These are phyloP conservation scores for Oidium heveae DNA, from an alignment of 2,329 filamentous ascomycete species.

Conservation along the genomic window DNA sequence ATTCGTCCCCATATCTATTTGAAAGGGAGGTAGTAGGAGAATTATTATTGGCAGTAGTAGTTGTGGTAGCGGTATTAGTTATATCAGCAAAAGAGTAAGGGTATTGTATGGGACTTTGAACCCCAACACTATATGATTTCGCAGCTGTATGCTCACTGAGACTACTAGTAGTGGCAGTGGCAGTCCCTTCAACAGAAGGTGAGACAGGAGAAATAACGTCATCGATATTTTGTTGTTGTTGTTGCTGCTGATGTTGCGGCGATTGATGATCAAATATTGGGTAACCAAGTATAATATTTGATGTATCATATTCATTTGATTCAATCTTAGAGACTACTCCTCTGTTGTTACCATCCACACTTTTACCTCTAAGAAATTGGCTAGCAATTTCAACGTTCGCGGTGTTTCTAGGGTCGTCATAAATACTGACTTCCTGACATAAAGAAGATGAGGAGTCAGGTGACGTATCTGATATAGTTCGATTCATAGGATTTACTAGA, in stretches of 20 bases:
- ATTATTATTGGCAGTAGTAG: too few relatives aligned
- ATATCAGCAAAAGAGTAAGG: not conserved
- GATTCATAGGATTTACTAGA: constrained; percentile 32
- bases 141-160: not conserved
- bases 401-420: constrained; percentile 38
- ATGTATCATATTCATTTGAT: constrained; percentile 1
- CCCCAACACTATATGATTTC: not conserved
- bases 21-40: not conserved
- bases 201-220: not conserved
- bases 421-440: constrained; percentile 27
- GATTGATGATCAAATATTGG: not conserved
- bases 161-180: not conserved
- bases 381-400: constrained; percentile 21
- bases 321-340: constrained; percentile 12
- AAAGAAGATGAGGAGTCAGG: constrained; percentile 23
- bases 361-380: constrained; percentile 9
- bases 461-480: constrained; percentile 28
- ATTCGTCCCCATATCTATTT: not conserved
- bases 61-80: not conserved
- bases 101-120: not conserved
- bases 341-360: constrained; percentile 7
- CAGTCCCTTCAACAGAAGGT: not conserved
- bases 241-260: not conserved
- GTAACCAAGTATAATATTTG: not conserved
- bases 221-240: not conserved